Evolutionary conservation across 306 rosid species (phyloP).

Genomic region (Lagenaria siceraria): DNA sequence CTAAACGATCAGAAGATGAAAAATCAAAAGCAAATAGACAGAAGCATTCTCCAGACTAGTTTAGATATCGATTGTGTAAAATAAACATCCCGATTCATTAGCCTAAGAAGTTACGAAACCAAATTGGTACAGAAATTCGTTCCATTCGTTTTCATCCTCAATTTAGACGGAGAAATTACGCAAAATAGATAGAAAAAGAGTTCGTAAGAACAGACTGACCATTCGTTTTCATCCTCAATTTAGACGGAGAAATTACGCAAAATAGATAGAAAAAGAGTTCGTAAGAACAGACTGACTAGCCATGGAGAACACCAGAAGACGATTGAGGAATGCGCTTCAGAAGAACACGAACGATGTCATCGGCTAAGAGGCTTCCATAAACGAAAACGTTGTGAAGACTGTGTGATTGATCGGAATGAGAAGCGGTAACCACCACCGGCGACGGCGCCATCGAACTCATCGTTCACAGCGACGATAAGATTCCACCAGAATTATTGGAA

Average conservation of each 20-base stretch:
- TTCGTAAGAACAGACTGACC: constrained; percentile 40
- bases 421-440: not conserved
- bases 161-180: not conserved
- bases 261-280: constrained; percentile 8
- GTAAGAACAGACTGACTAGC: constrained; percentile 43
- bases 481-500: no score
- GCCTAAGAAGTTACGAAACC: not conserved
- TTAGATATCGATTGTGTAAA: not conserved
- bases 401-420: not conserved
- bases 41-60: not conserved
- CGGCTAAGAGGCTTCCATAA: constrained; percentile 72
- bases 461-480: not conserved
- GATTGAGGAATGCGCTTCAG: constrained; percentile 57
- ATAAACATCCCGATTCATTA: not conserved
- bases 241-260: not conserved
- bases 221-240: not conserved
- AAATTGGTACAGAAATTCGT: not conserved
- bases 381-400: constrained; percentile 43
- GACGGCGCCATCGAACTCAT: constrained; percentile 12
- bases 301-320: constrained; percentile 37
- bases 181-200: constrained; percentile 6
- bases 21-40: not conserved
- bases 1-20: not conserved
- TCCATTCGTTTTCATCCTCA: not conserved
- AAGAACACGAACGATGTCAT: constrained; percentile 58